Conservation (phyloP, 805 yeast species). For the Yamadazyma ubonensis region DNA sequence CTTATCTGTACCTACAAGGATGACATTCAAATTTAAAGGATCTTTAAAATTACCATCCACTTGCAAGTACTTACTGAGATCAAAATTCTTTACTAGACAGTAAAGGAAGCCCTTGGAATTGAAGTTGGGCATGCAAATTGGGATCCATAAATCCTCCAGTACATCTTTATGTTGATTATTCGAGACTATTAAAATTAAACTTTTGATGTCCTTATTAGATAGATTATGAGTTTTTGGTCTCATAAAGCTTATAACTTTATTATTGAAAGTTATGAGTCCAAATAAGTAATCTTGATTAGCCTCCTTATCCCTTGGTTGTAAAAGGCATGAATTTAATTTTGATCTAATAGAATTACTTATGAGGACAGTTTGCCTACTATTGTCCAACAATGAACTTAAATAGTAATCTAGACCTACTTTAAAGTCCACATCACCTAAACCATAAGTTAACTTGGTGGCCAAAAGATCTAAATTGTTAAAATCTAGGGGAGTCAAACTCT, state of each 20-base stretch:
- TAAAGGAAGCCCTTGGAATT: conserved; percentile 86
- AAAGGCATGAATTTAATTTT: conserved; percentile 54
- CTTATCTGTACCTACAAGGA: conserved; percentile 65
- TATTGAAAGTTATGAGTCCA: conserved; percentile 67
- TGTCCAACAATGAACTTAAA: conserved; percentile 28
- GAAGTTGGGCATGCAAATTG: conserved; percentile 88
- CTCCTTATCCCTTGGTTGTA: conserved; percentile 20
- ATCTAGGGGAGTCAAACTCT: conserved; percentile 73
- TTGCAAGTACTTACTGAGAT: conserved; percentile 19
- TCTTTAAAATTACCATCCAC: conserved; percentile 14
- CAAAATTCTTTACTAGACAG: conserved; percentile 59
- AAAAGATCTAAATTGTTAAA: conserved; percentile 66
- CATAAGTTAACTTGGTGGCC: conserved; percentile 36
- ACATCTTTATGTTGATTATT: conserved; percentile 21
- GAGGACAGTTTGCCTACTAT: conserved; percentile 22
- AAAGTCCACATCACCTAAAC: conserved; percentile 17
- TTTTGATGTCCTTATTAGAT: conserved; percentile 77
- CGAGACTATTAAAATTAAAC: conserved; percentile 69
- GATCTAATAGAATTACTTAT: conserved; percentile 58
- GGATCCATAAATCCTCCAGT: conserved; percentile 86
- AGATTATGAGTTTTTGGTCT: conserved; percentile 77
- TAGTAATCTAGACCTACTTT: conserved; percentile 23
- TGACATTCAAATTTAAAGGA: conserved; percentile 31
- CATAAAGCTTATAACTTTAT: conserved; percentile 64
- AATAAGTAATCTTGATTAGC: conserved; percentile 54